Evolutionary conservation across 495 filamentous ascomycete species (phyloP).

Genomic region (Recurvomyces mirabilis): DNA sequence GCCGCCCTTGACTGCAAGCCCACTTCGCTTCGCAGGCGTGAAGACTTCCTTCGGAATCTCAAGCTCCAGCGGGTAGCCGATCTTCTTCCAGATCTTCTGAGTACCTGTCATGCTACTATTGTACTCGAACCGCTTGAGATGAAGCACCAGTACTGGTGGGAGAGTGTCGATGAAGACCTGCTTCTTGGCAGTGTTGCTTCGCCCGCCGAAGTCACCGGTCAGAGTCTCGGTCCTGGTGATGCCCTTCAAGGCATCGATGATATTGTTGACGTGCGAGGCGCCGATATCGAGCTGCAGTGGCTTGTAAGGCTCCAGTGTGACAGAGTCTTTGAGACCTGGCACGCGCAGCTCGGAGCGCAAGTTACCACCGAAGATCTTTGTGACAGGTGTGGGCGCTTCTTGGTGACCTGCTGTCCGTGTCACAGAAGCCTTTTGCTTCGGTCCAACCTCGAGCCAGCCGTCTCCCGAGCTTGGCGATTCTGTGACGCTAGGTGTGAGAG

Average conservation of each 20-base stretch:
- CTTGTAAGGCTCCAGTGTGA: constrained; percentile 88
- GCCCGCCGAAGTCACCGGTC: constrained; percentile 73
- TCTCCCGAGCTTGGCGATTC: constrained; percentile 25
- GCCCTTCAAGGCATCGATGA: constrained; percentile 79
- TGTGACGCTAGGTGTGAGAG: constrained; percentile 31
- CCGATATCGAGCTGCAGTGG: constrained; percentile 92
- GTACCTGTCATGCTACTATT: constrained; percentile 71
- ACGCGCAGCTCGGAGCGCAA: constrained; percentile 81
- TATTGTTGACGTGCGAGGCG: constrained; percentile 70
- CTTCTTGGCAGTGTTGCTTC: constrained; percentile 66
- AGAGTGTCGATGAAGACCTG: constrained; percentile 91
- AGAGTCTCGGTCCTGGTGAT: constrained; percentile 74
- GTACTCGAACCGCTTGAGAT: constrained; percentile 95
- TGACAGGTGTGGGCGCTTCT: constrained; percentile 67
- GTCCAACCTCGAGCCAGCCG: constrained; percentile 90
- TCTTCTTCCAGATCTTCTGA: constrained; percentile 97
- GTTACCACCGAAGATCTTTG: constrained; percentile 87
- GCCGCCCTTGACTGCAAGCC: constrained; percentile 48
- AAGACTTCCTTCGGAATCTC: constrained; percentile 93
- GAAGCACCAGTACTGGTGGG: constrained; percentile 84
- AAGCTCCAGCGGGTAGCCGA: constrained; percentile 87
- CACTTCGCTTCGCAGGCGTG: constrained; percentile 57
- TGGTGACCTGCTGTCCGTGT: constrained; percentile 78
- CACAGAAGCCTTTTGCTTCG: constrained; percentile 73
- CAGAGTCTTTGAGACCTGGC: constrained; percentile 75